These are phyloP conservation scores for Tricholoma sp. DNA, from an alignment of 768 basidiomycete species.

Conservation along the genomic window DNA sequence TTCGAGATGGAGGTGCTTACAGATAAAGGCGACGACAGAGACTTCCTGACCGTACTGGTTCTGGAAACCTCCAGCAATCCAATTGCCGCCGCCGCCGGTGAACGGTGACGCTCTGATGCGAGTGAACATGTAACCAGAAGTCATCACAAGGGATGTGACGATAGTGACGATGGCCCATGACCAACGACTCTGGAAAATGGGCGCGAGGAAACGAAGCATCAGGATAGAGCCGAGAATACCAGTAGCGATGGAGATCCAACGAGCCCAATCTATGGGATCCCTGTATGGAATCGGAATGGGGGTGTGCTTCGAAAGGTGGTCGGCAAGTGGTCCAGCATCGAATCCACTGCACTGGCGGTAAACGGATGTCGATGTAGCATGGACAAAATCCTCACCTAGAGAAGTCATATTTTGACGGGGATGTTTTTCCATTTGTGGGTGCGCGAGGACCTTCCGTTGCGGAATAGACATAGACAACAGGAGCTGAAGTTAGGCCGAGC, in stretches of 20 bases:
- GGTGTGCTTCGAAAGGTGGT: slow-evolving; percentile 68
- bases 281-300: slow-evolving; percentile 79
- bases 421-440: slow-evolving; percentile 48
- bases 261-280: slow-evolving; percentile 70
- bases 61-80: slow-evolving; percentile 86
- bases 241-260: slow-evolving; percentile 41
- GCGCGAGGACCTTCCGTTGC: slow-evolving; percentile 66
- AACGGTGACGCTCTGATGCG: slow-evolving; percentile 82
- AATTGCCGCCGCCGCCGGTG: slow-evolving; percentile 54
- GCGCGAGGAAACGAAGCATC: slow-evolving; percentile 53
- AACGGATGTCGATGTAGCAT: not conserved
- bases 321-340: slow-evolving; percentile 69
- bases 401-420: slow-evolving; percentile 73
- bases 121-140: slow-evolving; percentile 94
- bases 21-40: slow-evolving; percentile 78
- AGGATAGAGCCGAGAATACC: slow-evolving; percentile 45
- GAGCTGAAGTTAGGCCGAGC: slow-evolving; percentile 82
- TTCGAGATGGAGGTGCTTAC: slow-evolving; percentile 46
- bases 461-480: slow-evolving; percentile 73
- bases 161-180: slow-evolving; percentile 64
- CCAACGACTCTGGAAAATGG: slow-evolving; percentile 70
- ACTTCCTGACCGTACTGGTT: slow-evolving; percentile 93
- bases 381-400: slow-evolving; percentile 43
- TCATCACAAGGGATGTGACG: slow-evolving; percentile 73
- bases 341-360: slow-evolving; percentile 59